These are phyloP conservation scores for Penicillium paxilli DNA, from an alignment of 495 filamentous ascomycete genomes.

Conservation along the genomic window DNA sequence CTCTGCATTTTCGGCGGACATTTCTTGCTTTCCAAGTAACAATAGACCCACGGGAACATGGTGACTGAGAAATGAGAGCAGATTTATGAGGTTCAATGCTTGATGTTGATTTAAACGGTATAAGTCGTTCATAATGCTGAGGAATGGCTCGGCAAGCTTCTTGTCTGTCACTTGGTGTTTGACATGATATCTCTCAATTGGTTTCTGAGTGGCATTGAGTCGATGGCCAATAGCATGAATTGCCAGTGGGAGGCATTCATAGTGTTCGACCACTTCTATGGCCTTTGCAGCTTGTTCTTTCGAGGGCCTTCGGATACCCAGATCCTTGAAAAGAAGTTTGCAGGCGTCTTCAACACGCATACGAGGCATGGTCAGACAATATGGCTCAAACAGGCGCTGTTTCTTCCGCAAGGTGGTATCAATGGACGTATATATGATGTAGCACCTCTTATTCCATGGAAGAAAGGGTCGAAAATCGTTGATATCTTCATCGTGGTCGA, in stretches of 20 bases:
- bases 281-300: constrained; percentile 60
- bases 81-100: constrained; percentile 69
- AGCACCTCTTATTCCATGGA: constrained; percentile 65
- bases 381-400: constrained; percentile 71
- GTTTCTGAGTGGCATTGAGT: constrained; percentile 68
- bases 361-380: constrained; percentile 61
- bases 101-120: constrained; percentile 56
- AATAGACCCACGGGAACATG: constrained; percentile 77
- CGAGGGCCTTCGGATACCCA: constrained; percentile 51
- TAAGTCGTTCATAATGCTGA: constrained; percentile 69
- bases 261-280: constrained; percentile 64
- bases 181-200: constrained; percentile 66
- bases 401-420: constrained; percentile 67
- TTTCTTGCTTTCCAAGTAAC: constrained; percentile 57
- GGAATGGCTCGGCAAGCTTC: constrained; percentile 68
- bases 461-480: constrained; percentile 64
- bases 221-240: constrained; percentile 78
- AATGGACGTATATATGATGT: constrained; percentile 77
- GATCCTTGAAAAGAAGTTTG: constrained; percentile 56
- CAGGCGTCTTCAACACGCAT: constrained; percentile 61
- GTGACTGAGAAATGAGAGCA: constrained; percentile 74
- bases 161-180: constrained; percentile 67
- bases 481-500: constrained; percentile 58
- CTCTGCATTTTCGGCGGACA: constrained; percentile 53
- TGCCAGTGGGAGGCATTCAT: constrained; percentile 72